Conservation (phyloP, 495 filamentous ascomycete species). For the Talaromyces trachyspermus region DNA sequence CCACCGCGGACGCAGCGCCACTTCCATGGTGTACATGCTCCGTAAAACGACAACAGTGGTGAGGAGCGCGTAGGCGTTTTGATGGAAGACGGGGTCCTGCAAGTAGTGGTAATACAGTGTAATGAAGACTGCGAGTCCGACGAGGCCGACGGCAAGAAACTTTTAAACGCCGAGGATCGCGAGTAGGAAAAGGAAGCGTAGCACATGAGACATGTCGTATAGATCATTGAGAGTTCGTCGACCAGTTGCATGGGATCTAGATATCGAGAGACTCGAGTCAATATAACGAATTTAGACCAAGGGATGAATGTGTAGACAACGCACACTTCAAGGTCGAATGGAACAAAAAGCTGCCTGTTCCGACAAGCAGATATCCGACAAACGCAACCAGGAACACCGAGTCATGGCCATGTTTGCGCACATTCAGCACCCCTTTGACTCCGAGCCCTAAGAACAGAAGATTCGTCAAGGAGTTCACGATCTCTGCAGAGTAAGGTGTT, state of each 20-base stretch:
- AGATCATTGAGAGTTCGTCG: constrained; percentile 96
- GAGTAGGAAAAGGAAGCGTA: constrained; percentile 80
- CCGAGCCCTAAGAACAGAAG: constrained; percentile 69
- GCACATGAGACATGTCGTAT: constrained; percentile 90
- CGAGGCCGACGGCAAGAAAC: constrained; percentile 54
- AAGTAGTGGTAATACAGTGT: constrained; percentile 91
- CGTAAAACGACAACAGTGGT: constrained; percentile 70
- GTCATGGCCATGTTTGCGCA: constrained; percentile 62
- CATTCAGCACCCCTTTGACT: constrained; percentile 63
- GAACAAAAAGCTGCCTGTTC: constrained; percentile 73
- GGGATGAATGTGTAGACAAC: constrained; percentile 9
- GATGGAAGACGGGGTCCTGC: constrained; percentile 88
- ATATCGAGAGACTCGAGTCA: too few species aligned
- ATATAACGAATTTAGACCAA: too few species aligned
- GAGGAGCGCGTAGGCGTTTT: constrained; percentile 77
- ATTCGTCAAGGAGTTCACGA: constrained; percentile 74
- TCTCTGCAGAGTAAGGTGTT: constrained; percentile 53
- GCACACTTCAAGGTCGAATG: constrained; percentile 77
- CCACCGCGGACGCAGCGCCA: constrained; percentile 55
- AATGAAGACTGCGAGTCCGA: constrained; percentile 66
- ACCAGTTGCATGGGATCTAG: constrained; percentile 95
- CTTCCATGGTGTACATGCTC: constrained; percentile 87
- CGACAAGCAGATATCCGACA: constrained; percentile 71
- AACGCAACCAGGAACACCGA: constrained; percentile 64
- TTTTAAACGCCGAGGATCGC: constrained; percentile 44